Percentiles rank a stretch among this genome's conserved stretches.
phyloP scores from a whole-genome alignment of 139 green algal species.

The Diplosphaera chodatii region DNA sequence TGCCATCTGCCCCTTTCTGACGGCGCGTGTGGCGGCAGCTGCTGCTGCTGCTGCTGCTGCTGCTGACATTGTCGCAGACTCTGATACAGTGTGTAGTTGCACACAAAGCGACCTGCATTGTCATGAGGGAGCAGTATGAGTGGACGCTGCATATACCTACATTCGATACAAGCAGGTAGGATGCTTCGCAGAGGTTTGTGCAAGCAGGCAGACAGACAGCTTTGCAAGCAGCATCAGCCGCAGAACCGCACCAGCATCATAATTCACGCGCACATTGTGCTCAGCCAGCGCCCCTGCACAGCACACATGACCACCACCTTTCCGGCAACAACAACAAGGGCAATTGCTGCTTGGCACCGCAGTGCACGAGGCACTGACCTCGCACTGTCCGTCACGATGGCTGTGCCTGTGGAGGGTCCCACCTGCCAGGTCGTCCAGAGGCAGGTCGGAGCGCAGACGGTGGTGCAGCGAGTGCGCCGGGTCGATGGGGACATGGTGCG shows the following conservation, averaged over 20 bases:
- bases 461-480: neutral
- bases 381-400: neutral
- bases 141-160: too few relatives aligned
- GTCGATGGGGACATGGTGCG: slow-evolving; percentile 4
- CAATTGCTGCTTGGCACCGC: too few relatives aligned
- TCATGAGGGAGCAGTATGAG: too few relatives aligned
- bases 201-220: too few relatives aligned
- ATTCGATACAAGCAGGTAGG: too few relatives aligned
- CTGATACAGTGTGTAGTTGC: slow-evolving; percentile 19
- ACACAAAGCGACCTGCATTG: slow-evolving; percentile 2
- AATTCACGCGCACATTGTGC: slow-evolving; percentile 2
- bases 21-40: too few relatives aligned
- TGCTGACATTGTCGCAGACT: slow-evolving; percentile 7
- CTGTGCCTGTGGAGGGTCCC: neutral
- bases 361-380: neutral
- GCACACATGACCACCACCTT: too few relatives aligned
- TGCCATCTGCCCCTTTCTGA: slow-evolving; percentile 9
- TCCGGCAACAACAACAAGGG: too few relatives aligned
- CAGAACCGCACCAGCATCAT: neutral
- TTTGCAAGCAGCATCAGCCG: too few relatives aligned
- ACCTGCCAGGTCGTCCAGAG: neutral
- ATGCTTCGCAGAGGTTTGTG: too few relatives aligned
- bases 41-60: too few relatives aligned
- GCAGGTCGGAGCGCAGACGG: neutral
- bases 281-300: slow-evolving; percentile 2